A percentile compares a stretch with the other conserved stretches of the same genome.
Evolutionary conservation across 2,329 filamentous ascomycete species (phyloP).

Genomic region (Penicillium brevicompactum): DNA sequence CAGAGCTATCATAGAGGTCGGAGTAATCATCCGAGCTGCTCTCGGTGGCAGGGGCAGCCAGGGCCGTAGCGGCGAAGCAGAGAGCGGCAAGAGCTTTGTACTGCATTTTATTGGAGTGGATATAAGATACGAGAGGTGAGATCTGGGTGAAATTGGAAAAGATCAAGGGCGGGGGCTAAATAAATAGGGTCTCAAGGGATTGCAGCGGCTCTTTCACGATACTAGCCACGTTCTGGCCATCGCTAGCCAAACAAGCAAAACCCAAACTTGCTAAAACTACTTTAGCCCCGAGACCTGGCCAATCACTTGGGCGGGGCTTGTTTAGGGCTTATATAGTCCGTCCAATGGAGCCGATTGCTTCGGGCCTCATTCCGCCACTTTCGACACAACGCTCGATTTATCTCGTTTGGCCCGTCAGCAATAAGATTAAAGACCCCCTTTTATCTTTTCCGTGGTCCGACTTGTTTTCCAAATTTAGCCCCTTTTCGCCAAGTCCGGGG

Average conservation of each 20-base stretch:
- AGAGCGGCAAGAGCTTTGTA: constrained; percentile 26
- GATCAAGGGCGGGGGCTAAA: background rate
- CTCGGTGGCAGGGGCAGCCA: constrained; percentile 19
- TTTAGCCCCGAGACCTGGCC: background rate
- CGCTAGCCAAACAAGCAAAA: background rate
- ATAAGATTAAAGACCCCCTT: background rate
- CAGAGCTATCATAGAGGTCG: background rate
- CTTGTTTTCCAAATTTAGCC: background rate
- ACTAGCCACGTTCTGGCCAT: background rate
- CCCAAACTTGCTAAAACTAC: background rate
- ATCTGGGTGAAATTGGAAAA: background rate
- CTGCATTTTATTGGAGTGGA: constrained; percentile 23
- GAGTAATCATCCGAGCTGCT: constrained; percentile 1
- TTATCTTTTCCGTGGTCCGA: constrained; percentile 3
- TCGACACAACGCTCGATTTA: background rate
- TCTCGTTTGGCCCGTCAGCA: background rate
- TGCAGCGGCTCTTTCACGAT: background rate
- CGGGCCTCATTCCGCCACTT: background rate
- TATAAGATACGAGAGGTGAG: background rate
- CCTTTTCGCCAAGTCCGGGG: background rate
- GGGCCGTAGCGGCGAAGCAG: constrained; percentile 23
- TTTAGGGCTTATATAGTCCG: background rate
- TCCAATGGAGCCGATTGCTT: background rate
- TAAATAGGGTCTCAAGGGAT: background rate
- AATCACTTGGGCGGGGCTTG: background rate